Evolutionary conservation across 2,329 filamentous ascomycete species (phyloP).

Genomic region (Rutstroemia sp.): DNA sequence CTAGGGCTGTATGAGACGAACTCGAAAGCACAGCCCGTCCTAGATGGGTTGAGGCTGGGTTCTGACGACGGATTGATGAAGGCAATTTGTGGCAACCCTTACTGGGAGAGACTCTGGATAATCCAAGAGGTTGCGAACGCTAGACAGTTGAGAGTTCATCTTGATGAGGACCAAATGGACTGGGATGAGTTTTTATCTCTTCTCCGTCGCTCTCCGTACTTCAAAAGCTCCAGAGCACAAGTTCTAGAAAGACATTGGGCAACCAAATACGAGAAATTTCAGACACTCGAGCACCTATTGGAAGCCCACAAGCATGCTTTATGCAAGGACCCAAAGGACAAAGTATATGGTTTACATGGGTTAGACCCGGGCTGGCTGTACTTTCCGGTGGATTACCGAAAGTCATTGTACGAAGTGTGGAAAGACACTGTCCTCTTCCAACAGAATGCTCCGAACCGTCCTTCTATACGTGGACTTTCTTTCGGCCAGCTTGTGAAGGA

Average conservation of each 20-base stretch:
- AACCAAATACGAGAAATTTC: slow-evolving; percentile 9
- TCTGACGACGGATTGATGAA: not conserved
- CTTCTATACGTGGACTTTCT: not conserved
- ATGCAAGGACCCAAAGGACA: slow-evolving; percentile 27
- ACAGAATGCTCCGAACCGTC: slow-evolving; percentile 5
- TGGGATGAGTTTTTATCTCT: not conserved
- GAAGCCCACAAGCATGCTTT: slow-evolving; percentile 19
- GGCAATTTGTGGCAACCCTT: slow-evolving; percentile 14
- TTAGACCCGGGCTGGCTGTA: slow-evolving; percentile 21
- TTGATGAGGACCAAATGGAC: slow-evolving; percentile 12
- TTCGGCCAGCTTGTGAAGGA: slow-evolving; percentile 7
- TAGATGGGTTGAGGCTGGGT: not conserved
- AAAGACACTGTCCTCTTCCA: slow-evolving; percentile 25
- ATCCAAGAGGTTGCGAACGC: slow-evolving; percentile 27
- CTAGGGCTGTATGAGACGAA: not conserved
- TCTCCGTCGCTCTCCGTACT: not conserved
- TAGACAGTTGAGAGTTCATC: slow-evolving; percentile 19
- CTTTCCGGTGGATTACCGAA: slow-evolving; percentile 27
- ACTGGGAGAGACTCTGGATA: slow-evolving; percentile 23
- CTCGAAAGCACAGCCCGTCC: not conserved
- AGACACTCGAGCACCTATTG: slow-evolving; percentile 20
- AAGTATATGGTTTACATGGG: slow-evolving; percentile 28
- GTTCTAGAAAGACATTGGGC: slow-evolving; percentile 15
- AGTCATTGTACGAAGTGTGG: slow-evolving; percentile 24
- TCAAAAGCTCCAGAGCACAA: not conserved